Base-by-base conservation (phyloP, 108 stramenopile species). In the Bacterosira constricta region DNA sequence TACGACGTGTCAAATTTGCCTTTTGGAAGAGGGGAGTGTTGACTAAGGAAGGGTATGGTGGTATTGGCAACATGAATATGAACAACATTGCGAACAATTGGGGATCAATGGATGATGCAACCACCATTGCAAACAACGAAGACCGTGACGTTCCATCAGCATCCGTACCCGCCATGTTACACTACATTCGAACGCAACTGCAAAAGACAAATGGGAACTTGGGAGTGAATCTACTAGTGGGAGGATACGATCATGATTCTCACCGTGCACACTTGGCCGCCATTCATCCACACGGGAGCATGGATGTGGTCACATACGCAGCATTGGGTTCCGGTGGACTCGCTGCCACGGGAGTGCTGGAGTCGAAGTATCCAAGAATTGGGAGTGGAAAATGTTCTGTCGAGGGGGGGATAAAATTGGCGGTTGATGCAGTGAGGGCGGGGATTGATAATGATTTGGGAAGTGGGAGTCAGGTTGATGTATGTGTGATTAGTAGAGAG, bases 361-460 rank as follows among this genome's bases (percentile, higher is more conserved):
- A 94, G 75, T 59, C 80, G 11, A 66, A 83, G 17, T 88, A 88
- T 61, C 57, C 51, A 5, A 13, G 30, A 53, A 49, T 63, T 38
- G 73, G 64, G 7, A 56, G 57, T 31, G 34, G 57, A 30, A 42
- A 78, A 34, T 57, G 85, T 41, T 77, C 86, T 9, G 29, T 27
- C 52, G 78, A 87, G 27, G 80, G 89, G 25, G 93, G 81, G 12
- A 83, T 90, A 18, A 58, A 80, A 25, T 54, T 94, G 31, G 83
- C 79, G 8, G 83, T 73, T 32, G 68, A 81, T 45, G 90, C 93
- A 9, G 84, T 94, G 44, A 49, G 60, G 31, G 85, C 93, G 26
- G 93, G 93, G 4, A 89, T 94, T 63, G 78, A 80, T 21, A 94
- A 94, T 74, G 93, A 94, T 85, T 68, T 94, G 63, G 93, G 93